Base-by-base conservation (phyloP, 352 stramenopile genomes). In the Phytopythium litorale region DNA sequence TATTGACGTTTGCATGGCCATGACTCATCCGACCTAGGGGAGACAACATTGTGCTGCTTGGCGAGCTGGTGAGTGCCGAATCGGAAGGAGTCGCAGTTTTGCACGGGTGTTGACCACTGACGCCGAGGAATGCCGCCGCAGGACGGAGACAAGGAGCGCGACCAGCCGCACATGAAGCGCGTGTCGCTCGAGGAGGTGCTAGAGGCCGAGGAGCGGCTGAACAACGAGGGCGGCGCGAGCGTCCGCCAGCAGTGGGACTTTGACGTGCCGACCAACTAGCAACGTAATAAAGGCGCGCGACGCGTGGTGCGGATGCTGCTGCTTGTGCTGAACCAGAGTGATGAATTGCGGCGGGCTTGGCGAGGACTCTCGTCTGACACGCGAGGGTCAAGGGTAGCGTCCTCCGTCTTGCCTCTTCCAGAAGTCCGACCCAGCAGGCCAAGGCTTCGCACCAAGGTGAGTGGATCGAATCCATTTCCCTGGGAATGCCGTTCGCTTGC, bases 201-300 rank as follows among this genome's bases (percentile, higher is more conserved):
- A n/a, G 83, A 93, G 55, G 82, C 87, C 18, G 86, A 93, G 61
- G 82, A 92, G 67, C 73, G 72, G 23, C 68, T 88, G 48, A 91
- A 92, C 60, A 72, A 78, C 46, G 65, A 76, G 45, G 84, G 84
- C 63, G 66, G 71, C 51, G 70, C 79, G 23, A 94, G 76, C 43
- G 84, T 95, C 48, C 87, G 87, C 53, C 76, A 87, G 71, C 78
- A 92, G 58, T 95, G 87, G 87, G 84, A 91, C 64, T 95, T 95
- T 64, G 84, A 93, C 53, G 60, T 73, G 46, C 75, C 79, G 58
- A 62, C 65, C 28, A 42, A 63, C 33, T 66, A 19, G 45, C 25
- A 16, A 37, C 48, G 48, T 38, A 54, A 38, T 38, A 54, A 33
- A 38, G 8, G 48, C 33, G 25, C 12, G 48, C 45, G 45, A 7